Evolutionary conservation across 169 alveolate genomes (phyloP), one percentile per base, ranked within the genome.

Genomic region (Eimeria tenella): DNA sequence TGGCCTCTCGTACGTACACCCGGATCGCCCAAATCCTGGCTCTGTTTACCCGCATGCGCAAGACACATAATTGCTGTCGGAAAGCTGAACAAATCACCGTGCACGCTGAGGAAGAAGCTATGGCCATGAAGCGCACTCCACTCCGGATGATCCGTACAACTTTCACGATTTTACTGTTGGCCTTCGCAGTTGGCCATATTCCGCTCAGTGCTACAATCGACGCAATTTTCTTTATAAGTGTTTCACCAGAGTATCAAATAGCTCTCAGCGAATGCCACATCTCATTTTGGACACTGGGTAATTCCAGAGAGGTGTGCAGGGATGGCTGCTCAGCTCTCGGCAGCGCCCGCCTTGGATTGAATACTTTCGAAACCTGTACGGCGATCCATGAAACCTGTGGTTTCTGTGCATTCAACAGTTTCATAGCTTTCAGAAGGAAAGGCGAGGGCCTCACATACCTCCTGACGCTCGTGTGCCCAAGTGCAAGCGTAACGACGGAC

Each of bases 291-390:
- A 63, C 92, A n/a, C 70, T 84, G 23, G 79, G 81, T 6, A 50
- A 50, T 25, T 84, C 75, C 31, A 84, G 58, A 49, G 68, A 84
- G 23, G 52, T 21, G 9, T 84, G 92, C 56, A 60, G 92, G 92
- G 75, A 84, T 49, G 92, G 92, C 82, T 84, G 92, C 81, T 84
- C 92, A n/a, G 92, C 92, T 63, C 81, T 63, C 21, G 92, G 92
- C 79, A 79, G 81, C 55, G 92, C 92, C 21, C 92, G 92, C 65
- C 42, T 84, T 49, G 92, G 92, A 42, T 63, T 84, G 63, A 84
- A 84, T 50, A 84, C 92, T 49, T 84, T 84, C 92, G 92, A 84
- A 84, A 84, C 92, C 55, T 23, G 92, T 84, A 84, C 75, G 92
- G 42, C 31, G 49, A 19, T 25, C 31, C 15, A 21, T 2, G 0